phyloP scores from a whole-genome alignment of 768 basidiomycete genomes.

The Tylopilus felleus region DNA sequence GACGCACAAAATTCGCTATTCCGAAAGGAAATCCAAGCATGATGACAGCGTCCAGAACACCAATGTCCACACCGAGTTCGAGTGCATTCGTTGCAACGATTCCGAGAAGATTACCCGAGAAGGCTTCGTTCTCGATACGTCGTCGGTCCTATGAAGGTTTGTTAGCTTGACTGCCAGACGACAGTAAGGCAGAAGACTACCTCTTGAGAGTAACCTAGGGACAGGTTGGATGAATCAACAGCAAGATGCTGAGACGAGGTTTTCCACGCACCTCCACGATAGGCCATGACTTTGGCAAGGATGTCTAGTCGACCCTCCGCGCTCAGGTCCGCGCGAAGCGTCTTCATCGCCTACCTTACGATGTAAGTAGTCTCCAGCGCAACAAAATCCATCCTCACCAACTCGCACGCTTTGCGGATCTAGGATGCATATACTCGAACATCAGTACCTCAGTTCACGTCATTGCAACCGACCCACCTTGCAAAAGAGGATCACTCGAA shows the following conservation, averaged over 20 bases:
- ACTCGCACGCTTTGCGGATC: slow-evolving; percentile 80
- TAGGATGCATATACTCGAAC: slow-evolving; percentile 24
- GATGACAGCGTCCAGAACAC: slow-evolving; percentile 82
- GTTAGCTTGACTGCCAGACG: background rate
- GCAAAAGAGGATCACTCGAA: slow-evolving; percentile 87
- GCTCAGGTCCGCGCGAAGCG: slow-evolving; percentile 64
- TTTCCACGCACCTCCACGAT: slow-evolving; percentile 65
- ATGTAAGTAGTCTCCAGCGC: background rate
- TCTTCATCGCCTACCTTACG: slow-evolving; percentile 69
- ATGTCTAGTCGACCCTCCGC: slow-evolving; percentile 76
- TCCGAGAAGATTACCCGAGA: slow-evolving; percentile 77
- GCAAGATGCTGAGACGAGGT: background rate
- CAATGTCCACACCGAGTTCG: slow-evolving; percentile 90
- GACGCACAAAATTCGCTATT: slow-evolving; percentile 74
- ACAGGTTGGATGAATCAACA: background rate
- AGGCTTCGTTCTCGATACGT: slow-evolving; percentile 81
- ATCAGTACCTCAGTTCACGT: background rate
- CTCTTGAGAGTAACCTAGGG: slow-evolving; percentile 67
- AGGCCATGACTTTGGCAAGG: slow-evolving; percentile 71
- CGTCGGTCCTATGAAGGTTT: slow-evolving; percentile 60
- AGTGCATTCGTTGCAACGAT: slow-evolving; percentile 89
- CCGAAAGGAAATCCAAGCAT: slow-evolving; percentile 83
- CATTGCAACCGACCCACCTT: slow-evolving; percentile 43
- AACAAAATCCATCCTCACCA: slow-evolving; percentile 40
- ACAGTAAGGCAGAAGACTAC: slow-evolving; percentile 32